Evolutionary conservation across 306 rosid species (phyloP), one percentile per base, ranked within the genome.

Genomic region (Vigna mungo): DNA sequence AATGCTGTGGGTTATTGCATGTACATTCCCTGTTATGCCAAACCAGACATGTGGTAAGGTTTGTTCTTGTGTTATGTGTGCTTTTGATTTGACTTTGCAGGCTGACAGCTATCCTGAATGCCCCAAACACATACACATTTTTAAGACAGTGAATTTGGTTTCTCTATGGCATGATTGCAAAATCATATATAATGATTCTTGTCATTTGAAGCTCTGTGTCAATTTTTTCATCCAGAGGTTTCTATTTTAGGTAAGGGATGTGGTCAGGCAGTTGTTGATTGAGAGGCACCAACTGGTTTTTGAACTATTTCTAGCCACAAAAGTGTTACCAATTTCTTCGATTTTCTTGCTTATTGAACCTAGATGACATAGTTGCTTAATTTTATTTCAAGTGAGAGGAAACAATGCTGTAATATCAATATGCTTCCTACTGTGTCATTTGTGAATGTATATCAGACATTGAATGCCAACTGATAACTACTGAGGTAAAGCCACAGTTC

Each of bases 121-220:
- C 1, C 9, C 18, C 17, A 58, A 25, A 12, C 11, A 59, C 32
- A 3, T 53, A 43, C 18, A 59, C 32, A 3, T 53, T 52, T 23
- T n/a, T 6, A 6, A 68, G 74, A 15, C 34, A 17, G 43, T 65
- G 41, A 27, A 44, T 80, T 46, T 3, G 11, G 46, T 72, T 52
- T 72, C 56, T 23, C 49, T 39, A 13, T 12, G 32, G 55, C 43
- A 53, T 46, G 20, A 43, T 43, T 3, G 25, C 6, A 54, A 47
- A 25, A 55, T 67, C 37, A 49, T 46, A 53, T 11, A 53, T 11
- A 6, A 56, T 27, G 37, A 25, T 77, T 81, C 15, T 62, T 10
- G 32, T 47, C 46, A 56, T 34, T 64, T 10, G 8, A 9, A 9
- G 49, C 16, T 9, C 13, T 2, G 7, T 64, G 30, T 4, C 39